phyloP scores from a whole-genome alignment of 2,329 filamentous ascomycete genomes.

The Conoideocrella luteorostrata region DNA sequence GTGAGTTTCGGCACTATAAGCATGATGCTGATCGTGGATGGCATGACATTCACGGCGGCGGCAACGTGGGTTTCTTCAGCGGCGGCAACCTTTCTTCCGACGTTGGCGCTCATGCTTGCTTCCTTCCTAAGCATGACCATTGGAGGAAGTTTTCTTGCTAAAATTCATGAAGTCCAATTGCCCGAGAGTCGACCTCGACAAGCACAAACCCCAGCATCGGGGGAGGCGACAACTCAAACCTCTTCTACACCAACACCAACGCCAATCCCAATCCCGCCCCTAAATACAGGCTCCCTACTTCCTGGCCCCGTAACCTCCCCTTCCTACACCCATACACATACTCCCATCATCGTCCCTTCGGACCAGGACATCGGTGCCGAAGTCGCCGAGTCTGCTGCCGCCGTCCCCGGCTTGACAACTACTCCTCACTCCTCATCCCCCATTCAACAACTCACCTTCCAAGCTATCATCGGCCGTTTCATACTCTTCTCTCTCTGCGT shows the following conservation, averaged over 20 bases:
- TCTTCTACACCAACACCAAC: neutral
- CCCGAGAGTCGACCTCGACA: constrained; percentile 48
- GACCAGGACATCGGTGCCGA: constrained; percentile 59
- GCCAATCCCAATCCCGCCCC: constrained; percentile 13
- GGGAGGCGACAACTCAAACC: neutral
- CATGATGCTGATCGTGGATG: constrained; percentile 58
- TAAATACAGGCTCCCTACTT: constrained; percentile 19
- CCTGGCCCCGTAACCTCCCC: constrained; percentile 35
- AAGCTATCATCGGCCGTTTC: constrained; percentile 51
- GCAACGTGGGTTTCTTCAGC: constrained; percentile 50
- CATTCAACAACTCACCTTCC: constrained; percentile 39
- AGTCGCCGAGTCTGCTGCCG: constrained; percentile 39
- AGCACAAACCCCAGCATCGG: constrained; percentile 17
- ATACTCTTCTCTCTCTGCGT: constrained; percentile 49
- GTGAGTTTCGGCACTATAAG: constrained; percentile 58
- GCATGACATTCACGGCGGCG: constrained; percentile 51
- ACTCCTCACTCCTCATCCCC: constrained; percentile 17
- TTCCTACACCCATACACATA: too few species aligned
- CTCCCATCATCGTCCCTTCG: constrained; percentile 54
- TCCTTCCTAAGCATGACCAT: constrained; percentile 52
- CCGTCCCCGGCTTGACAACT: constrained; percentile 23
- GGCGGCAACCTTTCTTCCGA: constrained; percentile 49
- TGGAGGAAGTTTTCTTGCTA: constrained; percentile 51
- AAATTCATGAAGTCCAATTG: constrained; percentile 53
- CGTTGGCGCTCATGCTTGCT: constrained; percentile 44